Conservation (phyloP, 495 filamentous ascomycete species). For the Lasiosphaeria miniovina region DNA sequence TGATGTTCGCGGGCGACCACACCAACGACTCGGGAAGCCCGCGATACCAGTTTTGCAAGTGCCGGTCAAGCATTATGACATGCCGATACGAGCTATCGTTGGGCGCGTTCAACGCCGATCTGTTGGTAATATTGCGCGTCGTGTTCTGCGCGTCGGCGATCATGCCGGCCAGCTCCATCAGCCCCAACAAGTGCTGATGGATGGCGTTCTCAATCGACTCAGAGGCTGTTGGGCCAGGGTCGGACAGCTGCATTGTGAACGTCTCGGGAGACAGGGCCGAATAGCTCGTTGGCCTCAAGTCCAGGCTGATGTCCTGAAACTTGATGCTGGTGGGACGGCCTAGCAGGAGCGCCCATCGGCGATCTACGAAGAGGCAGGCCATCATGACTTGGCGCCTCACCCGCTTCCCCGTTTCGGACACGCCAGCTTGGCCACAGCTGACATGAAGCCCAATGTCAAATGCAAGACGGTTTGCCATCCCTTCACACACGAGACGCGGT, state of each 20-base stretch:
- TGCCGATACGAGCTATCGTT: constrained; percentile 43
- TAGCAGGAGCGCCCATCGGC: constrained; percentile 50
- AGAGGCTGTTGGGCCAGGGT: constrained; percentile 9
- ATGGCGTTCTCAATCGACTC: constrained; percentile 39
- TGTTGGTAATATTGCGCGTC: constrained; percentile 10
- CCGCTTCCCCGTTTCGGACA: constrained; percentile 41
- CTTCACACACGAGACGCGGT: constrained; percentile 15
- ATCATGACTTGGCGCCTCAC: constrained; percentile 46
- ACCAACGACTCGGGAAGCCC: constrained; percentile 43
- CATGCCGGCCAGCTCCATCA: constrained; percentile 51
- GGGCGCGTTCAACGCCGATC: constrained; percentile 28
- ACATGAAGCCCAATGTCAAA: constrained; percentile 53
- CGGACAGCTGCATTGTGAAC: background rate
- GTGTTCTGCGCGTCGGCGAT: constrained; percentile 42
- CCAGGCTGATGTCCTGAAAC: constrained; percentile 45
- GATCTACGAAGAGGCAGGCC: constrained; percentile 51
- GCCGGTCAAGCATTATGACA: constrained; percentile 45
- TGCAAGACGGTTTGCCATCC: constrained; percentile 46
- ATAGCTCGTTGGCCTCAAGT: constrained; percentile 35
- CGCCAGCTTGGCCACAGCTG: constrained; percentile 30
- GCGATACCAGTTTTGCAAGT: constrained; percentile 52
- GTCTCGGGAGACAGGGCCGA: constrained; percentile 25
- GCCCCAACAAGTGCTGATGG: constrained; percentile 45
- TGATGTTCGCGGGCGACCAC: constrained; percentile 49
- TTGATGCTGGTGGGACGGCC: constrained; percentile 53